Base-by-base conservation (phyloP, 2,329 filamentous ascomycete species). In the Emergomyces orientalis region DNA sequence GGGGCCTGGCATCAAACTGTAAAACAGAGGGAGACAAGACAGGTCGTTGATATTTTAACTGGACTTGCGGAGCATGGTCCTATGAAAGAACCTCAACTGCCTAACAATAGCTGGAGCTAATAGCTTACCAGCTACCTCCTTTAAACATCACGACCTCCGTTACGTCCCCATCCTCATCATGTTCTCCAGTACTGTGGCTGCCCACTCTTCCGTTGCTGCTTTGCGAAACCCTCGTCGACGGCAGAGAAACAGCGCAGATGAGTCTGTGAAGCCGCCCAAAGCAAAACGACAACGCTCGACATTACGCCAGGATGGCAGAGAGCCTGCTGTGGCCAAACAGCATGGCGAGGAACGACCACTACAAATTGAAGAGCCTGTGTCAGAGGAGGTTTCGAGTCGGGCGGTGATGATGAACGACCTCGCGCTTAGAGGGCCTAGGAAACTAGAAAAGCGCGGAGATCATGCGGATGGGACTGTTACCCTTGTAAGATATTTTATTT, bases 271-370 rank as follows among this genome's bases (percentile, higher is more conserved):
- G 51, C 73, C 75, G 59, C 78, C 77, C 22, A 75, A 74, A 63
- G 74, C 79, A 14, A 81, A 81, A 69, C 74, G 77, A 66, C 77
- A 79, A 65, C 74, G 78, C 64, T 79, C 78, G n/a, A 71, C 70
- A 43, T 66, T 79, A 47, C 74, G 74, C 11, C 71, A 74, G 66
- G 71, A 74, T 59, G 71, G 70, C n/a, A 67, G 71, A 45, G 71
- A 75, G 54, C 66, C 69, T 54, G 22, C 37, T 34, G 17, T 32
- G 41, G 27, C 49, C 2, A 69, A 55, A 62, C 66, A 52, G 7
- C 27, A 59, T 62, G 41, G 22, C 14, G 51, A 39, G 3, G 45
- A 51, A 39, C 55, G 11, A n/a, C 37, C 45, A 14, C 37, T 30
- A 32, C 52, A 58, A 14, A 17, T 34, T 43, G 60, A 52, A n/a